phyloP scores from a whole-genome alignment of 2,329 filamentous ascomycete genomes.

The Scorias spongiosa region DNA sequence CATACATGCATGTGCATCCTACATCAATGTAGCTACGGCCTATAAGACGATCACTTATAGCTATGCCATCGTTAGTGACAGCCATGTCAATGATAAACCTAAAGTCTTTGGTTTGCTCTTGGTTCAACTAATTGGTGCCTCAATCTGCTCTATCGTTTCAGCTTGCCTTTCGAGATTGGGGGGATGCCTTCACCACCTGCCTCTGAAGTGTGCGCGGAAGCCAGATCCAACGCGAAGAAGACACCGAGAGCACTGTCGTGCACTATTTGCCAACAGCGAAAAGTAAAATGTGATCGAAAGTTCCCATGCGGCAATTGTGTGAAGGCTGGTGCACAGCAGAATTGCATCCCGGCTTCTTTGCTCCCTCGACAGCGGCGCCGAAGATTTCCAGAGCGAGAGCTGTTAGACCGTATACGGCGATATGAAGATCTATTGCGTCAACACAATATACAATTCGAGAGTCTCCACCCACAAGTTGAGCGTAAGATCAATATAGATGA shows the following conservation, averaged over 20 bases:
- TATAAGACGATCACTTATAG: too few species aligned
- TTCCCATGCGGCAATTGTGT: slow-evolving; percentile 56
- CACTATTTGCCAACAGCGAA: slow-evolving; percentile 59
- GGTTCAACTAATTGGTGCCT: too few species aligned
- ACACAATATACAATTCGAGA: slow-evolving; percentile 54
- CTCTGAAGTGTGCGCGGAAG: too few species aligned
- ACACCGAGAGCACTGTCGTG: slow-evolving; percentile 39
- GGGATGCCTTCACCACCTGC: too few species aligned
- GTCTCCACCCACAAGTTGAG: slow-evolving; percentile 32
- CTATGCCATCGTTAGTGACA: too few species aligned
- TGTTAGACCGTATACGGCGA: slow-evolving; percentile 51
- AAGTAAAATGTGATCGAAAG: slow-evolving; percentile 53
- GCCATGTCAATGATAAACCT: too few species aligned
- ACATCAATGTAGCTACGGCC: too few species aligned
- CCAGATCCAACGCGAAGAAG: not conserved
- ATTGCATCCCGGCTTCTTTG: slow-evolving; percentile 33
- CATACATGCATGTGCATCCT: too few species aligned
- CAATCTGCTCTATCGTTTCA: too few species aligned
- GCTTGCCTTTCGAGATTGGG: too few species aligned
- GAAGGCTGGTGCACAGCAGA: slow-evolving; percentile 35
- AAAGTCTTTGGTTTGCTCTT: too few species aligned
- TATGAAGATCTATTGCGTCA: slow-evolving; percentile 53
- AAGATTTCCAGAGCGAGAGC: slow-evolving; percentile 53
- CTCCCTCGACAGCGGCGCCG: slow-evolving; percentile 41
- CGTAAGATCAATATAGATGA: slow-evolving; percentile 6